phyloP scores from a whole-genome alignment of 1,139 yeast genomes.

The Lodderomyces jiufengensis region DNA sequence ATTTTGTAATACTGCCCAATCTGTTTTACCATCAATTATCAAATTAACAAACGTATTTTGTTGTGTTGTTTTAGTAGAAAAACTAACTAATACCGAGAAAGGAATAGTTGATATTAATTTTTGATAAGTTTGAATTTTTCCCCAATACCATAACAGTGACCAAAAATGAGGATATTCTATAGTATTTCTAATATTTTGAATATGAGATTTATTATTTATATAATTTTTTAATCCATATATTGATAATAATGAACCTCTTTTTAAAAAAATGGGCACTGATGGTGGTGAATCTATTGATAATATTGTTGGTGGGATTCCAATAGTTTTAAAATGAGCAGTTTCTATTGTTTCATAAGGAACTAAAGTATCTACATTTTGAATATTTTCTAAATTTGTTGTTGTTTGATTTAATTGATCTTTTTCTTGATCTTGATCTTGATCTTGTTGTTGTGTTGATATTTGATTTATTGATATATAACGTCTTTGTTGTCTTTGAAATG shows the following conservation, averaged over 20 bases:
- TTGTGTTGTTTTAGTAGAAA: slow-evolving; percentile 6
- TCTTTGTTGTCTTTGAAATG: no score
- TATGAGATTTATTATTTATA: no score
- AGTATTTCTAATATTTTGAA: slow-evolving; percentile 23
- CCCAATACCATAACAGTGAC: slow-evolving; percentile 33
- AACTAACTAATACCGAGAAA: slow-evolving; percentile 33
- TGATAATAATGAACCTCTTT: slow-evolving; percentile 47
- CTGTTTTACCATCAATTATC: slow-evolving; percentile 52
- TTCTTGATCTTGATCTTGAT: no score
- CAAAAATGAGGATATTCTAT: slow-evolving; percentile 34
- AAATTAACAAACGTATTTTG: slow-evolving; percentile 39
- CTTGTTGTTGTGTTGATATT: no score
- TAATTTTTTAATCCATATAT: slow-evolving; percentile 30
- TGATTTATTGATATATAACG: no score
- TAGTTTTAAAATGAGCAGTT: slow-evolving; percentile 29
- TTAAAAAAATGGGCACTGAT: slow-evolving; percentile 49
- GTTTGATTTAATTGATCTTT: slow-evolving; percentile 11
- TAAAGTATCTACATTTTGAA: slow-evolving; percentile 19
- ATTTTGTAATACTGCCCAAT: slow-evolving; percentile 56
- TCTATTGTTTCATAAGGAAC: slow-evolving; percentile 17
- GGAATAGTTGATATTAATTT: slow-evolving; percentile 47
- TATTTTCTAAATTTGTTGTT: slow-evolving; percentile 17
- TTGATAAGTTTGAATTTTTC: slow-evolving; percentile 39
- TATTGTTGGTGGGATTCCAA: slow-evolving; percentile 45
- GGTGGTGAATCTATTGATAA: slow-evolving; percentile 51